Evolutionary conservation across 768 basidiomycete genomes (phyloP).

Genomic region (Multifurca ochricompacta): DNA sequence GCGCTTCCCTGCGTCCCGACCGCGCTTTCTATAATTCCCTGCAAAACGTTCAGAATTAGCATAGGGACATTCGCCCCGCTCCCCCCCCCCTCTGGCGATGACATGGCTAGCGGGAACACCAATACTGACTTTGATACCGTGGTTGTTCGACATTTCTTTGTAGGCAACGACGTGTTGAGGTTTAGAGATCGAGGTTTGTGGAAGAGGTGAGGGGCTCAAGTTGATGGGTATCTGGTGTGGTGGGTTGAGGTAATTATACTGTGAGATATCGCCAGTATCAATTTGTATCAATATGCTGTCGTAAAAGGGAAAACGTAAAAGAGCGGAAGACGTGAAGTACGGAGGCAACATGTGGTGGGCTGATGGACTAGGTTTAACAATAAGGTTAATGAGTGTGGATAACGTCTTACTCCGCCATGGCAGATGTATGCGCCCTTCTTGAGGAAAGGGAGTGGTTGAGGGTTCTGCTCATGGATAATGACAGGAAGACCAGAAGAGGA

Average conservation of each 20-base stretch:
- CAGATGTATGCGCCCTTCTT: too few relatives aligned
- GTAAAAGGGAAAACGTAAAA: too few relatives aligned
- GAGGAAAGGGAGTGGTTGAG: too few relatives aligned
- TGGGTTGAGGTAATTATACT: slow-evolving; percentile 1
- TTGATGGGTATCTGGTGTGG: neutral
- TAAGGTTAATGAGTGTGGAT: neutral
- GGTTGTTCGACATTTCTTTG: neutral
- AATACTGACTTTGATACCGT: slow-evolving; percentile 3
- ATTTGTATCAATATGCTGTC: neutral
- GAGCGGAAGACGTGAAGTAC: neutral
- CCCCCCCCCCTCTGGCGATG: neutral
- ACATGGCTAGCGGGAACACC: too few relatives aligned
- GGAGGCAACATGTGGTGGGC: neutral
- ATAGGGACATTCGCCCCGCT: too few relatives aligned
- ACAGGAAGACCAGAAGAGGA: too few relatives aligned
- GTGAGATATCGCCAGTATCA: neutral
- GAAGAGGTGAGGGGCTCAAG: neutral
- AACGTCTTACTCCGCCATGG: neutral
- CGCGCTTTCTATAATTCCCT: neutral
- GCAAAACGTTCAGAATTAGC: neutral
- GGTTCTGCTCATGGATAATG: too few relatives aligned
- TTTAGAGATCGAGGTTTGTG: neutral
- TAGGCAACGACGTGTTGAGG: neutral
- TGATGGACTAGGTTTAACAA: neutral
- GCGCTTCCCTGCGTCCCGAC: neutral